phyloP scores from a whole-genome alignment of 805 yeast species.

The Kazachstania kunashirensis region DNA sequence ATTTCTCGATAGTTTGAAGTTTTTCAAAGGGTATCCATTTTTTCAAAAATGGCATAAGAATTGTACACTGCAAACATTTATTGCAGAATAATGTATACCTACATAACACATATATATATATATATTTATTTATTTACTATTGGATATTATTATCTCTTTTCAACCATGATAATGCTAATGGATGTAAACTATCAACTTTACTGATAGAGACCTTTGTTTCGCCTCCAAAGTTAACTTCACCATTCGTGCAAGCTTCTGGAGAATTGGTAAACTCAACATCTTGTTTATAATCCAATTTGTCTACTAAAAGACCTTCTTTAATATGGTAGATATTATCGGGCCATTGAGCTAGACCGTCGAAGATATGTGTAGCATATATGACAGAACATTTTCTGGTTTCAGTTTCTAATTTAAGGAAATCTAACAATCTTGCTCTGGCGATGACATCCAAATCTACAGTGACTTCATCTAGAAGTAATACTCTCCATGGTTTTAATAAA shows the following conservation, averaged over 20 bases:
- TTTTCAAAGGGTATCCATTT: too few relatives aligned
- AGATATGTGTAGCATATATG: slow-evolving; percentile 91
- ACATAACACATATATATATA: too few relatives aligned
- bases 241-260: slow-evolving; percentile 15
- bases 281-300: slow-evolving; percentile 26
- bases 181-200: slow-evolving; percentile 49
- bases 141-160: slow-evolving; percentile 11
- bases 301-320: slow-evolving; percentile 49
- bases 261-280: slow-evolving; percentile 26
- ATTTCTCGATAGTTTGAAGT: too few relatives aligned
- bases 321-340: slow-evolving; percentile 78
- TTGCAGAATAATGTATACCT: too few relatives aligned
- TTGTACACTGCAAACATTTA: too few relatives aligned
- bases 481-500: slow-evolving; percentile 78
- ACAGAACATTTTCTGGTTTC: slow-evolving; percentile 59
- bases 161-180: slow-evolving; percentile 65
- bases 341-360: slow-evolving; percentile 90
- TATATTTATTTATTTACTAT: background rate
- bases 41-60: too few relatives aligned
- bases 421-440: slow-evolving; percentile 66
- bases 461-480: slow-evolving; percentile 85
- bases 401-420: slow-evolving; percentile 69
- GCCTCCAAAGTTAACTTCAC: slow-evolving; percentile 12
- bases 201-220: slow-evolving; percentile 13
- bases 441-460: slow-evolving; percentile 94